Percentiles rank a stretch among this genome's conserved stretches.
These are phyloP conservation scores for Pelargonium nanum DNA, from an alignment of 345 rosid species.

Conservation along the genomic window DNA sequence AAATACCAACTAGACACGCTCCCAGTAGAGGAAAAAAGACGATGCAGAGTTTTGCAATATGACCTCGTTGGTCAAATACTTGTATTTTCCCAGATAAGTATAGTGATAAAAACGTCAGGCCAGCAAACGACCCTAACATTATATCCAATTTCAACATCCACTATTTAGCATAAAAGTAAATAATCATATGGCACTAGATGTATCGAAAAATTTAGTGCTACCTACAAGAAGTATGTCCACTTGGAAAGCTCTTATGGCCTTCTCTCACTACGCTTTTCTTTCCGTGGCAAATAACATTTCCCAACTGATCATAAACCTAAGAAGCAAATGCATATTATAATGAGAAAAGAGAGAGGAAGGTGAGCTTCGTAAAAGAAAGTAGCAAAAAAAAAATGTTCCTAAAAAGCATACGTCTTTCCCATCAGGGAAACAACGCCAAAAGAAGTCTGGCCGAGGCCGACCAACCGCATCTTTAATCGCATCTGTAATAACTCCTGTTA, in stretches of 20 bases:
- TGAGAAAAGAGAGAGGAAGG: neutral
- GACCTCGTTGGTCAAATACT: slow-evolving; percentile 32
- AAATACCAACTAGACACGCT: slow-evolving; percentile 31
- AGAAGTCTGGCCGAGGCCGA: slow-evolving; percentile 88
- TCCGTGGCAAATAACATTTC: slow-evolving; percentile 74
- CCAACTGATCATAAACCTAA: slow-evolving; percentile 55
- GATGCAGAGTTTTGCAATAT: slow-evolving; percentile 34
- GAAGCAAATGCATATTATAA: slow-evolving; percentile 8
- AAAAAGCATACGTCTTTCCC: slow-evolving; percentile 58
- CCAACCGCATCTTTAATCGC: slow-evolving; percentile 77
- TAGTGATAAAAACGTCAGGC: slow-evolving; percentile 29
- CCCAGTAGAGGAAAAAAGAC: slow-evolving; percentile 22
- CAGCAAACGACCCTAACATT: slow-evolving; percentile 35
- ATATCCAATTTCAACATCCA: neutral
- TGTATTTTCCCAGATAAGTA: slow-evolving; percentile 37
- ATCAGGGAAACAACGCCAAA: slow-evolving; percentile 95
- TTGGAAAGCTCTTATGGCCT: slow-evolving; percentile 91
- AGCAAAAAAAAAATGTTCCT: slow-evolving; percentile 5
- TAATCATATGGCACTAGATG: neutral
- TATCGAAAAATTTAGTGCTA: neutral
- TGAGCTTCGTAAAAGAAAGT: neutral
- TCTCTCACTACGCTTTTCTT: slow-evolving; percentile 53
- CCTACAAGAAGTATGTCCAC: slow-evolving; percentile 82
- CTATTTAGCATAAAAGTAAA: neutral
- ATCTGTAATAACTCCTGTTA: slow-evolving; percentile 69